Conservation (phyloP, 495 filamentous ascomycete genomes). For the Thermothielavioides terrestris region DNA sequence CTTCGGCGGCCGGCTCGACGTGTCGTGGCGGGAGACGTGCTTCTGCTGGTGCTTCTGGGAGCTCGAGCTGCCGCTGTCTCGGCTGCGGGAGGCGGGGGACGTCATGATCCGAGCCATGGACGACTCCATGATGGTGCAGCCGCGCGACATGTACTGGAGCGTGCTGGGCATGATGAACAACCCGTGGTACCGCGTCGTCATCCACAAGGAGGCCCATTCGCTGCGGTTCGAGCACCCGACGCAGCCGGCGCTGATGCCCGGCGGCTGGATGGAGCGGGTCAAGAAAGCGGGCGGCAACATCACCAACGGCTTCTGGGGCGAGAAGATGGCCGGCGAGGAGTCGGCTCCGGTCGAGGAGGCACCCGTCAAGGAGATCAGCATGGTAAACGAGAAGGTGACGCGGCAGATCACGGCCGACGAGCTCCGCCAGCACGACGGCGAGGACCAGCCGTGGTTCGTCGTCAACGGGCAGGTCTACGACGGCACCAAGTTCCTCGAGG, state of each 20-base stretch:
- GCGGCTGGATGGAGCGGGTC: conserved; percentile 95
- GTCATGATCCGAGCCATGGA: conserved; percentile 87
- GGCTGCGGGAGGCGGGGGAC: conserved; percentile 57
- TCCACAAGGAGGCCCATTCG: conserved; percentile 57
- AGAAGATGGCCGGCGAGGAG: conserved; percentile 54
- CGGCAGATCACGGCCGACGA: conserved; percentile 62
- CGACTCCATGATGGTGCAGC: conserved; percentile 79
- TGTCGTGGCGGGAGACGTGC: conserved; percentile 70
- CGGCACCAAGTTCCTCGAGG: conserved; percentile 73
- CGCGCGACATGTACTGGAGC: conserved; percentile 94
- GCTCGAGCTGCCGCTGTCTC: conserved; percentile 55
- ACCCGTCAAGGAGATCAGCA: conserved; percentile 56
- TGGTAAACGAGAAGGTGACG: conserved; percentile 64
- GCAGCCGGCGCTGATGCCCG: conserved; percentile 66
- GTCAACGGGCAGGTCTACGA: conserved; percentile 90
- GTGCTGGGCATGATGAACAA: conserved; percentile 99
- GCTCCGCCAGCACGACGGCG: conserved; percentile 57
- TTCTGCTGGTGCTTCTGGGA: conserved; percentile 98
- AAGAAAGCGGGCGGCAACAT: conserved; percentile 81
- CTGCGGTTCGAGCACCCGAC: conserved; percentile 88
- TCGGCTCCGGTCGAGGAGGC: conserved; percentile 32
- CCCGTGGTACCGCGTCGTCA: conserved; percentile 80
- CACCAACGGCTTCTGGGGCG: conserved; percentile 80
- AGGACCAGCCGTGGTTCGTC: conserved; percentile 78
- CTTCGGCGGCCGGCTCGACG: conserved; percentile 72